phyloP scores from a whole-genome alignment of 1,284 basidiomycete genomes.

The Kalmanozyma brasiliensis region DNA sequence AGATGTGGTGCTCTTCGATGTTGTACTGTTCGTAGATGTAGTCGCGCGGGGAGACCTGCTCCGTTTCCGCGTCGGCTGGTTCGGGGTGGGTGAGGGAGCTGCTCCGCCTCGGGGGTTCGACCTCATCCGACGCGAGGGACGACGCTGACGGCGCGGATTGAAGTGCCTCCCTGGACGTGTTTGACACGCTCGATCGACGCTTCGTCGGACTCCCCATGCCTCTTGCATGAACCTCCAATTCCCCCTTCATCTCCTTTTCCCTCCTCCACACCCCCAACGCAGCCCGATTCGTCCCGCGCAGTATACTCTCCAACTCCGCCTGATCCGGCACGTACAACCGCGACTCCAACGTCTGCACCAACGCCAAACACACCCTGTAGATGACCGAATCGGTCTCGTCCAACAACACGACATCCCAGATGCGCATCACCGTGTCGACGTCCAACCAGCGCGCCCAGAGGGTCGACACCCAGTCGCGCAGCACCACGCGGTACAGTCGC shows the following conservation, averaged over 20 bases:
- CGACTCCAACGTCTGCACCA: conserved; percentile 57
- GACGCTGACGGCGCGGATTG: not conserved
- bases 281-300: conserved; percentile 56
- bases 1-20: conserved; percentile 55
- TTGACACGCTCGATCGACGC: conserved; percentile 4
- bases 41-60: conserved; percentile 40
- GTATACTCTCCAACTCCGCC: conserved; percentile 47
- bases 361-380: conserved; percentile 57
- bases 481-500: conserved; percentile 36
- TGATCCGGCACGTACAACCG: conserved; percentile 60
- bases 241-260: conserved; percentile 29
- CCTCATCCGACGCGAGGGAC: not conserved
- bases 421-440: conserved; percentile 55
- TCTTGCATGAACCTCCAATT: conserved; percentile 8
- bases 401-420: conserved; percentile 63
- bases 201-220: conserved; percentile 1
- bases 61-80: not conserved
- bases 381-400: conserved; percentile 58
- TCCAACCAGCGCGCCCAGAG: conserved; percentile 58
- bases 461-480: conserved; percentile 54
- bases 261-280: conserved; percentile 57
- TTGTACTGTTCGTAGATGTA: conserved; percentile 64
- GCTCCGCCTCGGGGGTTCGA: not conserved
- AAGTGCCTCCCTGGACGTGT: not conserved
- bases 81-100: conserved; percentile 4